phyloP scores from a whole-genome alignment of 495 filamentous ascomycete genomes.

The Cairneyella variabilis region DNA sequence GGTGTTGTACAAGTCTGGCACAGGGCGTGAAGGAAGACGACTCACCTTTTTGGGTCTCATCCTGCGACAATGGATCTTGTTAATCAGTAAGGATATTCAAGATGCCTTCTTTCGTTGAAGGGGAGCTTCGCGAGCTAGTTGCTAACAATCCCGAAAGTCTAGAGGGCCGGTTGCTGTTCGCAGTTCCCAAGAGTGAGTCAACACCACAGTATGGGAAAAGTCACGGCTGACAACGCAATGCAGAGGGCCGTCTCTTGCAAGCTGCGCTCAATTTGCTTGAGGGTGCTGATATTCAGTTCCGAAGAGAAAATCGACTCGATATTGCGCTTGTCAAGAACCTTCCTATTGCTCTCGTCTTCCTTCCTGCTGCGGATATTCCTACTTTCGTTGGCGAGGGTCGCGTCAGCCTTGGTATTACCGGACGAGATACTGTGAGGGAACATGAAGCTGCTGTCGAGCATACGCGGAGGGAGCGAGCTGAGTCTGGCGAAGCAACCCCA shows the following conservation, averaged over 20 bases:
- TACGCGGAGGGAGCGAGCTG: slow-evolving; percentile 44
- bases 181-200: slow-evolving; percentile 83
- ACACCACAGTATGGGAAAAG: neutral
- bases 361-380: slow-evolving; percentile 94
- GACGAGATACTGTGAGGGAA: slow-evolving; percentile 86
- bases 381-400: slow-evolving; percentile 93
- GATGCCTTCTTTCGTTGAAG: slow-evolving; percentile 12
- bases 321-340: slow-evolving; percentile 96
- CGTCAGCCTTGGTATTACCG: slow-evolving; percentile 93
- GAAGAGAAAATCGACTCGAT: slow-evolving; percentile 86
- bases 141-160: slow-evolving; percentile 54
- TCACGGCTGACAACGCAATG: neutral
- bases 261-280: slow-evolving; percentile 81
- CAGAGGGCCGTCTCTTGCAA: slow-evolving; percentile 90
- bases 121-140: slow-evolving; percentile 19
- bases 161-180: slow-evolving; percentile 90
- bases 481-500: slow-evolving; percentile 45
- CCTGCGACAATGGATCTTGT: slow-evolving; percentile 76
- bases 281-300: slow-evolving; percentile 94
- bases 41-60: neutral
- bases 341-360: slow-evolving; percentile 92
- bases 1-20: neutral
- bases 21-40: neutral
- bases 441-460: slow-evolving; percentile 70
- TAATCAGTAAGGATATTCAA: slow-evolving; percentile 61